phyloP scores from a whole-genome alignment of 2,329 filamentous ascomycete genomes.

The Beauveria sp. region DNA sequence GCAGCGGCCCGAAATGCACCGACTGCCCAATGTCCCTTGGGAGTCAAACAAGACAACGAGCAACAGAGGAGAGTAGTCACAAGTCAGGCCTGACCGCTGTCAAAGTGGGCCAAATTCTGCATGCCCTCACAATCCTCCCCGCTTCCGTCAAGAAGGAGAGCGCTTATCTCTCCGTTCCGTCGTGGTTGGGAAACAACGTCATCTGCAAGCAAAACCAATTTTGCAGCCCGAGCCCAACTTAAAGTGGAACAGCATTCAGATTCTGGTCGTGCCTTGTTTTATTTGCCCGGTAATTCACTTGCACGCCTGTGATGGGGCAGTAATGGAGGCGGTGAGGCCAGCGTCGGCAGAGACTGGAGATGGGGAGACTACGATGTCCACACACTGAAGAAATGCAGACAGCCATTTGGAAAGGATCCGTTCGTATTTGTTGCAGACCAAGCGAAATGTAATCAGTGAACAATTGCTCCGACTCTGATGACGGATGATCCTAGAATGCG shows the following conservation, averaged over 20 bases:
- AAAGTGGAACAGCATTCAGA: background rate
- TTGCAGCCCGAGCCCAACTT: background rate
- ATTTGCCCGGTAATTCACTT: background rate
- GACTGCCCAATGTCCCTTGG: background rate
- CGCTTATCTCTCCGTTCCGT: background rate
- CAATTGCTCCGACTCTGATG: too few species aligned
- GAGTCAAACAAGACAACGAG: too few species aligned
- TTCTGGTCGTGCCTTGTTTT: background rate
- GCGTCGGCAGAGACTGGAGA: background rate
- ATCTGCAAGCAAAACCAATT: background rate
- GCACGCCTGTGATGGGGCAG: background rate
- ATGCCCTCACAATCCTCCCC: background rate
- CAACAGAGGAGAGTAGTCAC: too few species aligned
- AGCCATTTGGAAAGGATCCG: too few species aligned
- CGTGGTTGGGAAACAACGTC: too few species aligned
- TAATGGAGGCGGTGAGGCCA: background rate
- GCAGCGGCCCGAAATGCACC: background rate
- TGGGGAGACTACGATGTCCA: background rate
- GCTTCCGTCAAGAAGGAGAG: background rate
- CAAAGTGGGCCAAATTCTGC: background rate
- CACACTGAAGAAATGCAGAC: background rate
- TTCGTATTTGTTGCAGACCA: too few species aligned
- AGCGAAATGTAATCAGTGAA: too few species aligned
- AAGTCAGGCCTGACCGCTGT: constrained; percentile 3
- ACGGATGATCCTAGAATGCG: too few species aligned